Evolutionary conservation across 2,329 filamentous ascomycete genomes (phyloP), one percentile per base, ranked within the genome.

Genomic region (Ophiognomonia clavigignenti-juglandacearum): DNA sequence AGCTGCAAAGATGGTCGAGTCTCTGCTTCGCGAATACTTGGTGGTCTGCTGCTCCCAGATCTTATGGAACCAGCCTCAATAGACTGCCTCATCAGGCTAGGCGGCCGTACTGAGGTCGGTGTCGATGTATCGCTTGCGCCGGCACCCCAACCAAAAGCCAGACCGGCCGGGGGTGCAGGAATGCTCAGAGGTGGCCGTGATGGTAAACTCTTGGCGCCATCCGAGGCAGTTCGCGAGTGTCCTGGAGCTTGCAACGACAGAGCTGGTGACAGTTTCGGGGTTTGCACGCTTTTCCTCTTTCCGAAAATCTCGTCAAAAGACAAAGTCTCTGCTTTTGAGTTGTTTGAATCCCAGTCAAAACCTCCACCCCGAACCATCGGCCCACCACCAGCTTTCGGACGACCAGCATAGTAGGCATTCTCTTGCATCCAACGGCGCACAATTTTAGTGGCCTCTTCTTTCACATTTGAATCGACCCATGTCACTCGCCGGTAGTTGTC

Each of bases 361-460:
- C 69, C 72, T 6, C 68, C 69, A 32, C 71, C 73, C 16, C 70
- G 67, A 16, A 61, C 61, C 39, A 67, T 63, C 1, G 68, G 56
- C 20, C 70, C 70, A 7, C 71, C 72, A 2, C 50, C 50, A 9
- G 76, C 61, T 1, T 66, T 66, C 11, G 70, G 63, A 39, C 73
- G 72, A 2, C 78, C 77, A 2, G 34, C 42, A 7, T 74, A 68
- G 23, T 79, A 75, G 0, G 77, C 77, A 54, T 82, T 80, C 55
- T 84, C 77, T 54, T 83, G 78, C 72, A 84, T 81, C 82, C 82
- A 86, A 22, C 78, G 71, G 22, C 76, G 71, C 16, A 85, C 80
- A 34, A 80, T 78, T 47, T 74, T 72, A 49, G 81, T 69, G 1
- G 74, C 78, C 8, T 79, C 72, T 11, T 64, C 61, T 20, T 77